These are phyloP conservation scores for Solanum hybrid DNA, from an alignment of 305 asterid genomes.

Conservation along the genomic window DNA sequence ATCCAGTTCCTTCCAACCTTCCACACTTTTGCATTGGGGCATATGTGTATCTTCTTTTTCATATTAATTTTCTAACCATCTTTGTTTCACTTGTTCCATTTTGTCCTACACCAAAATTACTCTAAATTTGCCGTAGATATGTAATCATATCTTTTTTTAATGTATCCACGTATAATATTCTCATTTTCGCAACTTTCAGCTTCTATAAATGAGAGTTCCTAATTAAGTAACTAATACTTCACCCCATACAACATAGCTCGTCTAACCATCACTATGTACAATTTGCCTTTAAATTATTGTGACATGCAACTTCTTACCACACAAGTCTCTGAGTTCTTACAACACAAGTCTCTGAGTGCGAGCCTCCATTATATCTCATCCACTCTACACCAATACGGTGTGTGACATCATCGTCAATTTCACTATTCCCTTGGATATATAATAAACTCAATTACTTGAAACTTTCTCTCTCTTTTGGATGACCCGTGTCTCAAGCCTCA, in stretches of 20 bases:
- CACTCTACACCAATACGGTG: rapidly evolving
- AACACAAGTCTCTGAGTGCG: neutral
- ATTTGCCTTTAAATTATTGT: neutral
- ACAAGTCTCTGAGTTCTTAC: too few relatives aligned
- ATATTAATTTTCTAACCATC: too few relatives aligned
- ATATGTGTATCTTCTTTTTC: neutral
- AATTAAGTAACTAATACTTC: too few relatives aligned
- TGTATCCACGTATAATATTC: rapidly evolving
- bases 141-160: too few relatives aligned
- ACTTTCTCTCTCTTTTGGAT: neutral
- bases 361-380: neutral
- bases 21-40: neutral
- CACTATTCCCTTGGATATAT: neutral
- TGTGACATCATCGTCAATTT: neutral
- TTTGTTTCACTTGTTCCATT: too few relatives aligned
- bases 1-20: neutral
- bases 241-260: neutral
- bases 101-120: neutral
- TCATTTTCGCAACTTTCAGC: too few relatives aligned
- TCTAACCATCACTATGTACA: neutral
- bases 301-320: neutral
- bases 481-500: neutral
- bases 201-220: too few relatives aligned
- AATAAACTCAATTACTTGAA: neutral
- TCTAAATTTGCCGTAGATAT: neutral